A percentile compares a stretch with the other conserved stretches of the same genome.
phyloP scores from a whole-genome alignment of 176 grass and related monocot genomes.

The Musa beccarii region DNA sequence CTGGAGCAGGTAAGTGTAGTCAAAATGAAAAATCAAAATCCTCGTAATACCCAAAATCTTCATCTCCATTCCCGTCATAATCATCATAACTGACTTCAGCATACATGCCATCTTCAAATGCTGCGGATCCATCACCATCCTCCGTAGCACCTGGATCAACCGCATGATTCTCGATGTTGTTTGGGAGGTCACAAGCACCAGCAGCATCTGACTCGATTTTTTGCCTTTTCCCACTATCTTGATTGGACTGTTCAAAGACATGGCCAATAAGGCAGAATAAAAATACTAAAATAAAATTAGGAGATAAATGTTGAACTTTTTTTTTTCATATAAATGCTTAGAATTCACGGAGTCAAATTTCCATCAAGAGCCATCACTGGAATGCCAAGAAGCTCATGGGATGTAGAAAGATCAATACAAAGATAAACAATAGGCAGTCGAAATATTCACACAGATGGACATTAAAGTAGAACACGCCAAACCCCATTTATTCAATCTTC shows the following conservation, averaged over 20 bases:
- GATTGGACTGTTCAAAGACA: not conserved
- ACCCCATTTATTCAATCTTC: too few relatives aligned
- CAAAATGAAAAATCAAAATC: not conserved
- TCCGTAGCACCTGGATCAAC: not conserved
- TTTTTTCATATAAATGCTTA: too few relatives aligned
- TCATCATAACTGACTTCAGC: constrained; percentile 9
- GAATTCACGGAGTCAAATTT: not conserved
- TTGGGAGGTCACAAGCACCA: not conserved
- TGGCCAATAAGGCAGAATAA: not conserved
- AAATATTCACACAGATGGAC: too few relatives aligned
- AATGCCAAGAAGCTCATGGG: not conserved
- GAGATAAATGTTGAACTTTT: not conserved
- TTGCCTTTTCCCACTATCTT: constrained; percentile 1
- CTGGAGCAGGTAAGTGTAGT: too few relatives aligned
- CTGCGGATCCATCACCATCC: not conserved
- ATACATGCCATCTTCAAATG: not conserved
- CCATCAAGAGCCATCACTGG: not conserved
- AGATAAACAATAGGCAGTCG: not conserved
- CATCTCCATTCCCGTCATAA: not conserved
- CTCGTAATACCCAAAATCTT: not conserved
- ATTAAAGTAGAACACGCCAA: too few relatives aligned
- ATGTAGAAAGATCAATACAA: not conserved
- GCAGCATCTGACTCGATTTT: not conserved
- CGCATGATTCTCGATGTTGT: not conserved
- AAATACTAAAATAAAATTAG: not conserved